phyloP scores from a whole-genome alignment of 2,329 filamentous ascomycete genomes.

The Epichloe bromicola region DNA sequence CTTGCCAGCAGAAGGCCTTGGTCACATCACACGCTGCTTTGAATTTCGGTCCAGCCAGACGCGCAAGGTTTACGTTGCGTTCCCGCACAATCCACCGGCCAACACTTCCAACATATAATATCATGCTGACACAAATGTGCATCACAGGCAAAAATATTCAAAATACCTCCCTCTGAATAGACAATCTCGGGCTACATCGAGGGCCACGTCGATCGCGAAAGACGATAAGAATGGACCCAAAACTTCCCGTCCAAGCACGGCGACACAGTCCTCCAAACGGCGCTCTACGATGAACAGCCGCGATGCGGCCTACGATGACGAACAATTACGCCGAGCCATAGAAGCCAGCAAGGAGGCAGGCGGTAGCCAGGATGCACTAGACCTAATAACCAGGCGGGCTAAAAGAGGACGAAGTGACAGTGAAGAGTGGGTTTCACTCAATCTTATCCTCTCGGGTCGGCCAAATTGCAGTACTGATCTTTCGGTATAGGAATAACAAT shows the following conservation, averaged over 20 bases:
- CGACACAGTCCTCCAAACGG: slow-evolving; percentile 56
- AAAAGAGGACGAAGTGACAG: slow-evolving; percentile 85
- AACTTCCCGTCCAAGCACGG: slow-evolving; percentile 38
- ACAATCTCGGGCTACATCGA: slow-evolving; percentile 41
- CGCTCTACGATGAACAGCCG: slow-evolving; percentile 96
- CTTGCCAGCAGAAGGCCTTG: background rate
- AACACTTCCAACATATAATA: background rate
- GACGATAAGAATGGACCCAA: slow-evolving; percentile 45
- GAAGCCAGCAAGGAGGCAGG: slow-evolving; percentile 87
- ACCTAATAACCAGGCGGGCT: slow-evolving; percentile 48
- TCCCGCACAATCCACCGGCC: background rate
- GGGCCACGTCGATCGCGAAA: slow-evolving; percentile 53
- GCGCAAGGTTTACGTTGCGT: background rate
- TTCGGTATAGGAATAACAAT: slow-evolving; percentile 43
- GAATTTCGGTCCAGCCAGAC: no score
- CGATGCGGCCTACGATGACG: slow-evolving; percentile 89
- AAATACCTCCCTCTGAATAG: slow-evolving; percentile 50
- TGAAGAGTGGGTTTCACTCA: slow-evolving; percentile 61
- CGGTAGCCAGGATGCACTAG: slow-evolving; percentile 28
- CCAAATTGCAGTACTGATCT: slow-evolving; percentile 14
- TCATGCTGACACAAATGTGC: slow-evolving; percentile 23
- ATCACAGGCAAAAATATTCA: slow-evolving; percentile 48
- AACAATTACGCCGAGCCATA: slow-evolving; percentile 75
- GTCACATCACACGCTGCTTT: no score
- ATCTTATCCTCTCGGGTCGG: slow-evolving; percentile 5